Base-by-base conservation (phyloP, 2,329 filamentous ascomycete genomes). In the Massarina eburnea region DNA sequence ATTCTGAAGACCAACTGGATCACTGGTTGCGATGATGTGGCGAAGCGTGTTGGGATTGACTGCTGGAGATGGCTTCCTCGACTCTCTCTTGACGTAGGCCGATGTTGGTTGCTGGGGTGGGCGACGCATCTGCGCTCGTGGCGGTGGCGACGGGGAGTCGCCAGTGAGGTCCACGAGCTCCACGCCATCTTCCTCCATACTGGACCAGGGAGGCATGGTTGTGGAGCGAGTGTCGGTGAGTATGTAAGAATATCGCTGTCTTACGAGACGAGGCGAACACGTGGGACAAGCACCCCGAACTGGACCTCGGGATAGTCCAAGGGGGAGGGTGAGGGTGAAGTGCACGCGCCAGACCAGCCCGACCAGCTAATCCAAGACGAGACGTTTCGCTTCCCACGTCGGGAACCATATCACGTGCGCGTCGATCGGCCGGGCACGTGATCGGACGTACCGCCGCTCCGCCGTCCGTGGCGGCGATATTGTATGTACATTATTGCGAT, bases 41-140 rank as follows among this genome's bases (percentile, higher is more conserved):
- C 46, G 48, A 14, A 68, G 45, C 48, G 67, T 58, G n/a, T 51
- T 48, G 7, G 58, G 62, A 41, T 59, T 26, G 45, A 66, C 48
- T 20, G 43, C n/a, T 21, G 32, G 24, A 3, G 3, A 29, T 24
- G 34, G 22, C 17, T 36, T 33, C 6, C n/a, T 29, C n/a, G 39
- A 36, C 20, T 58, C 52, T 32, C 42, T 47, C 29, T 52, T 55
- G 34, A 45, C 34, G 32, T 49, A 37, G 8, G 10, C 29, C n/a
- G 39, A 20, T 18, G 45, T 51, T 21, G 52, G 47, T 20, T 56
- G 55, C 29, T 27, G 50, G n/a, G 33, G 30, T 12, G 39, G 45
- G 9, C 20, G 20, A 21, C 21, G 57, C 22, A 43, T 36, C 24
- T 32, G 39, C n/a, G 37, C 2, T 18, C 2, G 37, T 8, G 24